Evolutionary conservation across 1,139 yeast species (phyloP).

Genomic region (Saccharomyces uvarum): DNA sequence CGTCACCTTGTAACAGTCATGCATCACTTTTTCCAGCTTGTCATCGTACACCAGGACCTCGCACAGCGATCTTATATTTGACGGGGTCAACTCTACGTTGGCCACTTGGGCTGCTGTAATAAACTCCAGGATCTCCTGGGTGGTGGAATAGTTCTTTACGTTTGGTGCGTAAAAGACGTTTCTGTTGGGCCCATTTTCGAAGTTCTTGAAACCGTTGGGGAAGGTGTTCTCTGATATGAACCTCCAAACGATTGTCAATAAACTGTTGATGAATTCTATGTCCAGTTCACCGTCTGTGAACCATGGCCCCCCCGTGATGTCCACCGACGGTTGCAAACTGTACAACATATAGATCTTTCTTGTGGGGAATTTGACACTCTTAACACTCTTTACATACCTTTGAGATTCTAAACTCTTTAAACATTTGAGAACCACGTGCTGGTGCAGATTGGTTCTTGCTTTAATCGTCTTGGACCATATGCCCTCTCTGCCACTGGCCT

Average conservation of each 20-base stretch:
- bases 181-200: slow-evolving; percentile 13
- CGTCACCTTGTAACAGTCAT: slow-evolving; percentile 52
- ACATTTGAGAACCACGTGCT: slow-evolving; percentile 81
- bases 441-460: slow-evolving; percentile 86
- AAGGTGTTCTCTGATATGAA: slow-evolving; percentile 67
- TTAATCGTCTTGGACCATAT: slow-evolving; percentile 93
- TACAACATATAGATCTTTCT: slow-evolving; percentile 93
- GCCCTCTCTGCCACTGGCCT: slow-evolving; percentile 90
- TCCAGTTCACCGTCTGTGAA: slow-evolving; percentile 93
- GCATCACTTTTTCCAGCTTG: slow-evolving; percentile 57
- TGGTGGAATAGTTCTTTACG: slow-evolving; percentile 57
- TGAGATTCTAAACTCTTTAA: slow-evolving; percentile 76
- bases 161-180: slow-evolving; percentile 44
- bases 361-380: slow-evolving; percentile 92
- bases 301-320: slow-evolving; percentile 99
- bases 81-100: slow-evolving; percentile 64
- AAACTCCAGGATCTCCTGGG: slow-evolving; percentile 67
- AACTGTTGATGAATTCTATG: slow-evolving; percentile 81
- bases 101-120: slow-evolving; percentile 71
- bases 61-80: slow-evolving; percentile 75
- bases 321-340: slow-evolving; percentile 85
- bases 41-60: slow-evolving; percentile 86
- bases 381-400: slow-evolving; percentile 80
- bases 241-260: slow-evolving; percentile 81
- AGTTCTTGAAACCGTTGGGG: slow-evolving; percentile 56